Evolutionary conservation across 1,284 basidiomycete genomes (phyloP).

Genomic region (Phylloporus gajari): DNA sequence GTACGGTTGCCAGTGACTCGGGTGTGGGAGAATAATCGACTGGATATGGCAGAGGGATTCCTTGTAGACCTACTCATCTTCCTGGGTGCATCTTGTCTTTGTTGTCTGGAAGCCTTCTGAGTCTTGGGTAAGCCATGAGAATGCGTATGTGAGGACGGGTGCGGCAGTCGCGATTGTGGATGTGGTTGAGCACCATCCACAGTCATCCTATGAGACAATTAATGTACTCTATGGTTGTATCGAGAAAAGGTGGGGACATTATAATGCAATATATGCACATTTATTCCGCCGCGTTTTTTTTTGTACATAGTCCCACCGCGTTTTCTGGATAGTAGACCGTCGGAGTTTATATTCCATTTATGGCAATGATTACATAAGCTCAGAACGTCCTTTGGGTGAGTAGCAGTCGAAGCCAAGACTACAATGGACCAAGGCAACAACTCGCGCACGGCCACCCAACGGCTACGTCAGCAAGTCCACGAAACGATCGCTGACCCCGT

Average conservation of each 20-base stretch:
- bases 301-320: no score
- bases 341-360: no score
- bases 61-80: constrained; percentile 71
- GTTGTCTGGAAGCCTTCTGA: neutral
- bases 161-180: constrained; percentile 82
- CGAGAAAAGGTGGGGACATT: constrained; percentile 68
- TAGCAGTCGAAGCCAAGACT: no score
- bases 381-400: no score
- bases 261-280: no score
- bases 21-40: constrained; percentile 96
- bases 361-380: no score
- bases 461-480: no score
- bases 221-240: constrained; percentile 76
- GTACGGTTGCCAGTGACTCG: constrained; percentile 82
- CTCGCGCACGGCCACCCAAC: no score
- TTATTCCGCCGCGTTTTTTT: no score
- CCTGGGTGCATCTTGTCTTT: constrained; percentile 66
- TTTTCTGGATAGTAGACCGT: no score
- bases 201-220: constrained; percentile 64
- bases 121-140: constrained; percentile 62
- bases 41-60: constrained; percentile 87
- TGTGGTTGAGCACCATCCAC: constrained; percentile 80
- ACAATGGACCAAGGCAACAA: no score
- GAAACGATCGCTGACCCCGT: no score
- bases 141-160: constrained; percentile 83